phyloP scores from a whole-genome alignment of 345 rosid species.

The Salix viminalis region DNA sequence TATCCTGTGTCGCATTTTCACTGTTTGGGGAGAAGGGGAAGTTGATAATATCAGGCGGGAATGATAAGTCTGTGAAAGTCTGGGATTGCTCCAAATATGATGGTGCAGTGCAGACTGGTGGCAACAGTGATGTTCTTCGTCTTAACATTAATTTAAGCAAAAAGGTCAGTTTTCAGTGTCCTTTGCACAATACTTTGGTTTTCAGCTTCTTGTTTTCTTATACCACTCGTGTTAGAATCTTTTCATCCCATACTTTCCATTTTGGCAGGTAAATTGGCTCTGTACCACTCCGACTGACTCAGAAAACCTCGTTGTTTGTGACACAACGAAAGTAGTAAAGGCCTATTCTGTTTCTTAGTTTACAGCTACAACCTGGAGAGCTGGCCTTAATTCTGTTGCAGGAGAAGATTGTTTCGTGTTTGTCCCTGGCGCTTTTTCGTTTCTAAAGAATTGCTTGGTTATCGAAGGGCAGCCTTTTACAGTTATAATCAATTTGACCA shows the following conservation, averaged over 20 bases:
- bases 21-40: slow-evolving; percentile 68
- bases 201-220: not conserved
- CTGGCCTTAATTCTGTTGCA: not conserved
- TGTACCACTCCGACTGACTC: slow-evolving; percentile 72
- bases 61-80: slow-evolving; percentile 72
- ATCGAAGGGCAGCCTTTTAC: not conserved
- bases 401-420: not conserved
- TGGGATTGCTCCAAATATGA: slow-evolving; percentile 63
- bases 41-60: slow-evolving; percentile 77
- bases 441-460: not conserved
- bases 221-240: not conserved
- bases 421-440: not conserved
- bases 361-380: slow-evolving; percentile 2
- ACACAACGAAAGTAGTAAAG: slow-evolving; percentile 83
- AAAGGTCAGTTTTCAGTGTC: slow-evolving; percentile 42
- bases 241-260: slow-evolving; percentile 2
- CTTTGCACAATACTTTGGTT: not conserved
- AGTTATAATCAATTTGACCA: not conserved
- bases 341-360: slow-evolving; percentile 52
- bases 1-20: slow-evolving; percentile 74
- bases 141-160: slow-evolving; percentile 53
- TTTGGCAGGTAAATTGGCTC: slow-evolving; percentile 85
- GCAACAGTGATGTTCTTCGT: slow-evolving; percentile 37
- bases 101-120: slow-evolving; percentile 31
- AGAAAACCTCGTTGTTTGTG: slow-evolving; percentile 82